Conservation (phyloP, 228 moss, liverwort and hornwort species). For the Sphagnum fallax region DNA sequence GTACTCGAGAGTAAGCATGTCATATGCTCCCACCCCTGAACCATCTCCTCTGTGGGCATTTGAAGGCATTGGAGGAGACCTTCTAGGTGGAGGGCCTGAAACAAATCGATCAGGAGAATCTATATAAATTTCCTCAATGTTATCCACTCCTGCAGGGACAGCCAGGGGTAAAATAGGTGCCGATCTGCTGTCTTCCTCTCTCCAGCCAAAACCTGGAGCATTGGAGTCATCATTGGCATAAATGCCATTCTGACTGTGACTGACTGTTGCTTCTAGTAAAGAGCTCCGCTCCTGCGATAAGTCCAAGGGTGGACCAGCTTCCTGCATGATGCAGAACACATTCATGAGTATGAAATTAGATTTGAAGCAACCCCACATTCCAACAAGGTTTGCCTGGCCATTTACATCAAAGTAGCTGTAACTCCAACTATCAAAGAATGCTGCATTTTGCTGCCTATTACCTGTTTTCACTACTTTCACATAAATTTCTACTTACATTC, state of each 20-base stretch:
- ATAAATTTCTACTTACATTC: background rate
- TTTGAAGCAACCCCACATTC: background rate
- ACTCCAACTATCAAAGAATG: background rate
- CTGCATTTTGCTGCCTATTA: background rate
- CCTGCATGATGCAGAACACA: conserved; percentile 29
- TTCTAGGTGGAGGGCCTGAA: conserved; percentile 6
- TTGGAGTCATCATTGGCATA: conserved; percentile 18
- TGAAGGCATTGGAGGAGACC: conserved; percentile 9
- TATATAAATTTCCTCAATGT: conserved; percentile 10
- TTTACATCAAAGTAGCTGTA: background rate
- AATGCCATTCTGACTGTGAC: conserved; percentile 8
- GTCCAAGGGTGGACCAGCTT: conserved; percentile 30
- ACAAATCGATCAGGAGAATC: background rate
- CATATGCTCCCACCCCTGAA: background rate
- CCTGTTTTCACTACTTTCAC: background rate
- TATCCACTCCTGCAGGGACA: conserved; percentile 4
- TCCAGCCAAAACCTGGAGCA: conserved; percentile 20
- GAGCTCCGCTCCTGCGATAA: conserved; percentile 52
- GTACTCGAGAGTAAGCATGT: conserved; percentile 8
- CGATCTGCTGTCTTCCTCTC: conserved; percentile 19
- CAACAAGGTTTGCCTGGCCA: background rate
- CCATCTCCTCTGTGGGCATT: conserved; percentile 3
- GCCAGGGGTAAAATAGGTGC: conserved; percentile 22
- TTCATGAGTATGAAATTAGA: background rate
- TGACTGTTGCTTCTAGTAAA: conserved; percentile 23